Conservation (phyloP, 2,329 filamentous ascomycete genomes). For the Chaetomium sp. region DNA sequence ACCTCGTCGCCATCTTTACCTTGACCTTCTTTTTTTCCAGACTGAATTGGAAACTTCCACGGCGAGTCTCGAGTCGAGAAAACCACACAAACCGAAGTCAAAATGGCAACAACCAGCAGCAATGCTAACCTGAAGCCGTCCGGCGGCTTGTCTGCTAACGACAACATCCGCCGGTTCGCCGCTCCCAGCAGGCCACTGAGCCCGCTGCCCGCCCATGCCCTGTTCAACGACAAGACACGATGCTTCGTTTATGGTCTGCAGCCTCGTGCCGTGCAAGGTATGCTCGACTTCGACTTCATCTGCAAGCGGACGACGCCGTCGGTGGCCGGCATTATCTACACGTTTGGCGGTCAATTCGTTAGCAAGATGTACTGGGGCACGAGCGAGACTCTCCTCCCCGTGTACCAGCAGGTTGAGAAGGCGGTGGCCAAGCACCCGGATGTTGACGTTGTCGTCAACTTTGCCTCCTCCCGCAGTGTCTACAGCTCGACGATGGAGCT, state of each 20-base stretch:
- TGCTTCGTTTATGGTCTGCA: slow-evolving; percentile 99
- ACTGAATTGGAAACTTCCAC: slow-evolving; percentile 6
- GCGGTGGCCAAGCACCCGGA: slow-evolving; percentile 94
- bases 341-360: slow-evolving; percentile 98
- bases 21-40: background rate
- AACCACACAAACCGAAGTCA: slow-evolving; percentile 23
- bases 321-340: slow-evolving; percentile 99
- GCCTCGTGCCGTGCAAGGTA: slow-evolving; percentile 83
- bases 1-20: slow-evolving; percentile 10
- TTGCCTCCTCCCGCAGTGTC: slow-evolving; percentile 96
- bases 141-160: slow-evolving; percentile 70
- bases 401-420: slow-evolving; percentile 92
- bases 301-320: slow-evolving; percentile 97
- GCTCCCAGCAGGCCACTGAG: slow-evolving; percentile 88
- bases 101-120: slow-evolving; percentile 49
- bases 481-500: slow-evolving; percentile 98
- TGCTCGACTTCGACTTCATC: slow-evolving; percentile 99
- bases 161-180: slow-evolving; percentile 96
- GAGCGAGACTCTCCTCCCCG: slow-evolving; percentile 94
- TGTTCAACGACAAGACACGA: slow-evolving; percentile 99
- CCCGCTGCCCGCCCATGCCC: slow-evolving; percentile 78
- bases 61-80: slow-evolving; percentile 18
- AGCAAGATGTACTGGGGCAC: slow-evolving; percentile 99
- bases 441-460: slow-evolving; percentile 98
- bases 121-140: slow-evolving; percentile 32